Conservation (phyloP, 2,329 filamentous ascomycete genomes). For the Phaeosphaeriaceae sp. region DNA sequence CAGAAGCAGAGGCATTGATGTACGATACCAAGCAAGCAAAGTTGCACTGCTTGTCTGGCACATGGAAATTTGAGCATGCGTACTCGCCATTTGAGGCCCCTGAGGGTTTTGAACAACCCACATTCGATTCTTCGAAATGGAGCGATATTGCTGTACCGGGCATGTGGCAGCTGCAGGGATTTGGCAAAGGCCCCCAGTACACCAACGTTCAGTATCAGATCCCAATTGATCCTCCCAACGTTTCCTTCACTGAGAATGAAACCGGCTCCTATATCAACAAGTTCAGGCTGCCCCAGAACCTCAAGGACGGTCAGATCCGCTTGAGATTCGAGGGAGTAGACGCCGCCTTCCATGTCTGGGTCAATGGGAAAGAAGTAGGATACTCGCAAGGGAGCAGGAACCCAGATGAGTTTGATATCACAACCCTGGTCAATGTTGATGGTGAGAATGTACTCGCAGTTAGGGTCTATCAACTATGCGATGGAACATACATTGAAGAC, state of each 20-base stretch:
- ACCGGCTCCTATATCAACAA: slow-evolving; percentile 67
- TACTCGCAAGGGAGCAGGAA: slow-evolving; percentile 75
- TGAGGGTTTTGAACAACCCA: slow-evolving; percentile 38
- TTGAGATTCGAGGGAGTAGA: slow-evolving; percentile 76
- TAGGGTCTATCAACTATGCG: slow-evolving; percentile 74
- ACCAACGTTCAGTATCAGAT: slow-evolving; percentile 73
- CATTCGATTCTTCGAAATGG: slow-evolving; percentile 54
- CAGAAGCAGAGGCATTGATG: slow-evolving; percentile 57
- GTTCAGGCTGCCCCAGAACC: slow-evolving; percentile 61
- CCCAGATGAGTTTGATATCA: slow-evolving; percentile 73
- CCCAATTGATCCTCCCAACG: slow-evolving; percentile 68
- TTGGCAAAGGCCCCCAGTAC: slow-evolving; percentile 69
- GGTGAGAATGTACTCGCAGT: slow-evolving; percentile 65
- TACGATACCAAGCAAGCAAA: slow-evolving; percentile 43
- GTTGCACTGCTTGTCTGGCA: slow-evolving; percentile 42
- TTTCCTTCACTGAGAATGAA: slow-evolving; percentile 67
- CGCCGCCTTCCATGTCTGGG: slow-evolving; percentile 72
- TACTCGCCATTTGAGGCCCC: slow-evolving; percentile 47
- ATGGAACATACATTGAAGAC: slow-evolving; percentile 74
- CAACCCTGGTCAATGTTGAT: slow-evolving; percentile 54
- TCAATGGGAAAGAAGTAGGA: slow-evolving; percentile 69
- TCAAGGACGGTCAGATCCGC: slow-evolving; percentile 63
- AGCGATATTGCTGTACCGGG: slow-evolving; percentile 67
- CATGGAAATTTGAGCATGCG: slow-evolving; percentile 51
- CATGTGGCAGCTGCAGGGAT: slow-evolving; percentile 74